Evolutionary conservation across 331 rosid species (phyloP), one percentile per base, ranked within the genome.

Genomic region (Pyracantha coccinea): DNA sequence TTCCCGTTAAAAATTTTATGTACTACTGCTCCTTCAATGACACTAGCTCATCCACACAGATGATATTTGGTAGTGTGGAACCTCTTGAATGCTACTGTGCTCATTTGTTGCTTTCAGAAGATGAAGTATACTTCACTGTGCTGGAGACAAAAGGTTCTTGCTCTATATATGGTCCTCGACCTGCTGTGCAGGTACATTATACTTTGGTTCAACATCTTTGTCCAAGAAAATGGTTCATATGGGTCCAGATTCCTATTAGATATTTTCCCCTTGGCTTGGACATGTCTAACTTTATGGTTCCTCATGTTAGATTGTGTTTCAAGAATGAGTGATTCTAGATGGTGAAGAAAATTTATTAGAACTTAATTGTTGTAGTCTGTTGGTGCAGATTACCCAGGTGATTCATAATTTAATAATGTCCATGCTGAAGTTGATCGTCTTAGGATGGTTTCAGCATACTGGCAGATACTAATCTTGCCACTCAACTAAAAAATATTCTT

Each of bases 81-180:
- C 91, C 97, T 77, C 96, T 92, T 71, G 99, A 95, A 80, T 85
- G 97, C 83, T 95, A 95, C 80, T 92, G 92, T 77, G 85, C 97
- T 38, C 99, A 95, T 82, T 82, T 89, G 57, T 84, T 92, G 88
- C 85, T 95, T 73, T 90, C 98, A 41, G 85, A 84, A 83, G 99
- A 95, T 65, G 97, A 92, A 80, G 70, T 92, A 69, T 95, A 95
- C 88, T 95, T 95, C 82, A 86, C 86, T 54, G 88, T 88, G 68
- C 86, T 85, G 62, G 96, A 92, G 85, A 88, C 91, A 24, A 95
- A 80, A 85, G 99, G 97, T 69, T 80, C 85, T 54, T 83, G 83
- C 74, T 82, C 88, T 77, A 28, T 89, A 60, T 95, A 92, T 78
- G 91, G 97, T 73, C 97, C 99, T 78, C 88, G 99, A 79, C 83